Conservation (phyloP, 108 stramenopile genomes). For the Nitzschia putrida region DNA sequence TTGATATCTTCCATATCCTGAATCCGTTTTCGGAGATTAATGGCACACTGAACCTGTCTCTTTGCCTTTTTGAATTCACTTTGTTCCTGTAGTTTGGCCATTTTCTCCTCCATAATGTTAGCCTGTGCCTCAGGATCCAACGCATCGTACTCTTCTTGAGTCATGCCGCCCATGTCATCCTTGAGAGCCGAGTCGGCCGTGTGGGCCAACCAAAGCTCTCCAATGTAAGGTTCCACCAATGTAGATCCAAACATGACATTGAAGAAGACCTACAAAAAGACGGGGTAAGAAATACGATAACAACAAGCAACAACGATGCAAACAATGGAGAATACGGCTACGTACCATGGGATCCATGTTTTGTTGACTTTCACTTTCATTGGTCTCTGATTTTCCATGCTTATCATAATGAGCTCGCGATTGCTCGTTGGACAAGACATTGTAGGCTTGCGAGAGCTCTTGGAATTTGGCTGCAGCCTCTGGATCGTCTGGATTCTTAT, state of each 20-base stretch:
- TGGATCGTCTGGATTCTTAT: constrained; percentile 85
- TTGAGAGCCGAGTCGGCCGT: constrained; percentile 75
- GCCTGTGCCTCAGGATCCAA: constrained; percentile 30
- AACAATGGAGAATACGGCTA: background rate
- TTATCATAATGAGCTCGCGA: constrained; percentile 80
- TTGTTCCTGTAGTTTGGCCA: constrained; percentile 28
- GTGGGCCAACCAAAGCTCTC: constrained; percentile 84
- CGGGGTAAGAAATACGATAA: background rate
- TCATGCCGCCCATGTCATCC: constrained; percentile 39
- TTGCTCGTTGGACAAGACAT: constrained; percentile 78
- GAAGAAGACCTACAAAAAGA: constrained; percentile 56
- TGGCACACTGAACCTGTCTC: constrained; percentile 76
- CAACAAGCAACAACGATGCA: background rate
- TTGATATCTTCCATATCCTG: constrained; percentile 44
- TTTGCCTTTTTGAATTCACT: constrained; percentile 63
- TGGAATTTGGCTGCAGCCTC: constrained; percentile 87
- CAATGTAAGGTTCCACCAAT: constrained; percentile 82
- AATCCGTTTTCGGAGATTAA: constrained; percentile 59
- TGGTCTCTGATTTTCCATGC: constrained; percentile 65
- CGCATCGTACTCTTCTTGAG: constrained; percentile 9
- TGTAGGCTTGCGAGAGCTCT: constrained; percentile 86
- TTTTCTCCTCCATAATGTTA: constrained; percentile 26
- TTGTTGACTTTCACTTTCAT: constrained; percentile 45
- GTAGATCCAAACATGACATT: constrained; percentile 84
- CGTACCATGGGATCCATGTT: constrained; percentile 69